A percentile compares a stretch with the other conserved stretches of the same genome.
Conservation (phyloP, 345 rosid genomes). For the Citrus glauca region DNA sequence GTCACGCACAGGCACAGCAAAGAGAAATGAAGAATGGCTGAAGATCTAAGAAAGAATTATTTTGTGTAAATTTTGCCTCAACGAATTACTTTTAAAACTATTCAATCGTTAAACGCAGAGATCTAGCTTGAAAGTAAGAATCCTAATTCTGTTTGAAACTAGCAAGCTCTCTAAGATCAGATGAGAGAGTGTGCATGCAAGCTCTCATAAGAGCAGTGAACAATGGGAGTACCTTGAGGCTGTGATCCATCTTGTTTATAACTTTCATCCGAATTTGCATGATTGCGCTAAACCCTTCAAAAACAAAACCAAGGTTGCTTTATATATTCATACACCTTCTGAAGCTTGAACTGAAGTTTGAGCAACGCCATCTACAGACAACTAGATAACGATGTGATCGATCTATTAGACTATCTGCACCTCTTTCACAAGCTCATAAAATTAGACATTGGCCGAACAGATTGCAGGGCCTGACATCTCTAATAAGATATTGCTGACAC, state of each 20-base stretch:
- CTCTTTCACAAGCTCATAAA: too few species aligned
- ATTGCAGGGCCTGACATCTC: background rate
- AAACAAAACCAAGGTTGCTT: background rate
- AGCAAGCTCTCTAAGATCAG: background rate
- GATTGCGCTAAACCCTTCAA: background rate
- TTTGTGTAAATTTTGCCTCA: too few species aligned
- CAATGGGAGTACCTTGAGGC: background rate
- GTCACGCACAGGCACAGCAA: too few species aligned
- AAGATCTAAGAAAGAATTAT: background rate
- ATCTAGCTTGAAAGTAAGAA: background rate
- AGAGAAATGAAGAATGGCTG: background rate
- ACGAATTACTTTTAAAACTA: too few species aligned
- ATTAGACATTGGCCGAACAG: too few species aligned
- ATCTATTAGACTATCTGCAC: background rate
- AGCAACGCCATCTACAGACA: background rate
- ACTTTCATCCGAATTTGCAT: background rate
- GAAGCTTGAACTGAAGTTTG: background rate
- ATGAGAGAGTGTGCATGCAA: background rate
- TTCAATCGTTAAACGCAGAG: background rate
- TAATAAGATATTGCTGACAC: background rate
- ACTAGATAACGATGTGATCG: background rate
- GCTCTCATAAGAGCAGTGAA: background rate
- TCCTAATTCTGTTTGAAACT: background rate
- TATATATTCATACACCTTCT: too few species aligned
- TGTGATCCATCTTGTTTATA: background rate